Conservation (phyloP, 495 filamentous ascomycete genomes). For the Trichoderma reesei region DNA sequence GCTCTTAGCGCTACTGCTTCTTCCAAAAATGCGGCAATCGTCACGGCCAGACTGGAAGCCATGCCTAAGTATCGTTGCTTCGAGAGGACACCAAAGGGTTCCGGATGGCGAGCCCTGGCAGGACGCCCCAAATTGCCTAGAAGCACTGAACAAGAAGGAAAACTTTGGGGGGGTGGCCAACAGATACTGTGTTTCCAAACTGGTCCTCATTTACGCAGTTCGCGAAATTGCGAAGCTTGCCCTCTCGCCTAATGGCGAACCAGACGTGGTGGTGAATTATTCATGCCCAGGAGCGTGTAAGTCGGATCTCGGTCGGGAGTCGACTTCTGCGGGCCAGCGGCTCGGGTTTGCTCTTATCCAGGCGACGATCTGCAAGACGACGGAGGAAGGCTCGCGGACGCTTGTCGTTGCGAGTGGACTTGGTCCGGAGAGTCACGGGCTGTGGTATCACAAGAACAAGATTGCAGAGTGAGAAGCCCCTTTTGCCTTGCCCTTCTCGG, state of each 20-base stretch:
- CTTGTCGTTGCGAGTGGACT: neutral
- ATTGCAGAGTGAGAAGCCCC: neutral
- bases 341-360: neutral
- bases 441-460: neutral
- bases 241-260: neutral
- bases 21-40: neutral
- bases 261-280: neutral
- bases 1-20: neutral
- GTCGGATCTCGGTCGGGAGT: neutral
- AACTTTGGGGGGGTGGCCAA: neutral
- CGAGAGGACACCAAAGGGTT: neutral
- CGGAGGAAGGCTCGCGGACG: neutral
- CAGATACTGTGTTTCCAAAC: neutral
- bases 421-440: neutral
- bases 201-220: neutral
- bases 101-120: neutral
- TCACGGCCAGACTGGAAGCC: neutral
- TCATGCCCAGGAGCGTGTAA: neutral
- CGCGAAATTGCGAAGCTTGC: neutral
- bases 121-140: neutral
- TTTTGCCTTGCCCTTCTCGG: neutral
- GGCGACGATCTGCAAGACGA: neutral
- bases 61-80: neutral
- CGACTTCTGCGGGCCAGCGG: neutral
- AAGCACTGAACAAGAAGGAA: neutral